A percentile compares a stretch with the other conserved stretches of the same genome.
Evolutionary conservation across 192 early-diverging fungal genomes (phyloP).

Genomic region (Physocladia obscura): DNA sequence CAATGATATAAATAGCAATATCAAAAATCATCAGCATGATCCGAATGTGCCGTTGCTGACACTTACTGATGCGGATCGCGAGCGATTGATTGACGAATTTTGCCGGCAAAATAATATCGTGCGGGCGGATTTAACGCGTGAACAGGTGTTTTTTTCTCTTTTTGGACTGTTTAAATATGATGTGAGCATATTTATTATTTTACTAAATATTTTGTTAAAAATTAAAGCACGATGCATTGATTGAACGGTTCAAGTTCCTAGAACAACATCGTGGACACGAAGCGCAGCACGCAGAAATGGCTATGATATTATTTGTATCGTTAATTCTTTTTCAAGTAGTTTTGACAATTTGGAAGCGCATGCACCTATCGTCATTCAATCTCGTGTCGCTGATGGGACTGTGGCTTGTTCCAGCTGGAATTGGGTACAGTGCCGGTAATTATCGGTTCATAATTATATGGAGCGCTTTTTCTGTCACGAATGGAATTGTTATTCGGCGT

Average conservation of each 20-base stretch:
- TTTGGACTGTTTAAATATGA: too few relatives aligned
- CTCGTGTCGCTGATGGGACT: slow-evolving; percentile 47
- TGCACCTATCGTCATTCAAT: slow-evolving; percentile 43
- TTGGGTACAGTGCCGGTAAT: slow-evolving; percentile 45
- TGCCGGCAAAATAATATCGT: slow-evolving; percentile 3
- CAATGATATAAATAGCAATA: too few relatives aligned
- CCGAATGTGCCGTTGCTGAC: background rate
- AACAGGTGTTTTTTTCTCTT: too few relatives aligned
- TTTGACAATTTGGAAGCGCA: slow-evolving; percentile 49
- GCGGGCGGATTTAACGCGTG: background rate
- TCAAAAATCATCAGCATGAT: slow-evolving; percentile 10
- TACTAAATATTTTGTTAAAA: too few relatives aligned
- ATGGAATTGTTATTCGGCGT: slow-evolving; percentile 37
- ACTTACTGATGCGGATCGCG: slow-evolving; percentile 13
- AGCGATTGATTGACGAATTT: slow-evolving; percentile 16
- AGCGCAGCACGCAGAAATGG: slow-evolving; percentile 48
- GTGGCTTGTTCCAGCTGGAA: slow-evolving; percentile 47
- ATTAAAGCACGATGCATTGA: slow-evolving; percentile 22
- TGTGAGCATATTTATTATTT: too few relatives aligned
- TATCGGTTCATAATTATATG: slow-evolving; percentile 43
- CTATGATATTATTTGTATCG: slow-evolving; percentile 45
- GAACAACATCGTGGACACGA: slow-evolving; percentile 29
- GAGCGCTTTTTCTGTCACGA: slow-evolving; percentile 40
- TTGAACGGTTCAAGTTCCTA: slow-evolving; percentile 27
- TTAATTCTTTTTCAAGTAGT: slow-evolving; percentile 48